Conservation (phyloP, 805 yeast species). For the Zygosaccharomyces rouxii region DNA sequence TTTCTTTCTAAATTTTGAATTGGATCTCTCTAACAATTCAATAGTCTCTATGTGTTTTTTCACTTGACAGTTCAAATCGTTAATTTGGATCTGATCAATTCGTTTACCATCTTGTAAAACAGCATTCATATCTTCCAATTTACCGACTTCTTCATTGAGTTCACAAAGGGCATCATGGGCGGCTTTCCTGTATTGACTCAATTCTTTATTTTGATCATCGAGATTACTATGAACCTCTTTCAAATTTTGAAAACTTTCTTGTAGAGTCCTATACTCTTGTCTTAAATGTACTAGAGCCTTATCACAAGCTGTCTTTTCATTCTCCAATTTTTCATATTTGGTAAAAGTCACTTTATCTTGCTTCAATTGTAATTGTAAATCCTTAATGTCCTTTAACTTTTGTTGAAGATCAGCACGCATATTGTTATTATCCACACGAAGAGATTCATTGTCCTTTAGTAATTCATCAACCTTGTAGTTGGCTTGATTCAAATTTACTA, state of each 20-base stretch:
- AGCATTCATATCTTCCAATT: not conserved
- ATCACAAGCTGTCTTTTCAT: not conserved
- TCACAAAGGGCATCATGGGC: slow-evolving; percentile 1
- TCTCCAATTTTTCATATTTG: not conserved
- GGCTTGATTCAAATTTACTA: not conserved
- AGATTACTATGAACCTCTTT: not conserved
- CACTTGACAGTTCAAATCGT: not conserved
- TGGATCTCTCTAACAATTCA: not conserved
- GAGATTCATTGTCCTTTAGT: not conserved
- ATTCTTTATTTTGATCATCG: not conserved
- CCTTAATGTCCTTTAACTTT: slow-evolving; percentile 1
- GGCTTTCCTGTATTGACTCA: not conserved
- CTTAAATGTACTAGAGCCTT: not conserved
- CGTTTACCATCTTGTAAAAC: not conserved
- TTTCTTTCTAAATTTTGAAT: not conserved
- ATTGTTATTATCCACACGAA: not conserved
- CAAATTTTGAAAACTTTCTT: not conserved
- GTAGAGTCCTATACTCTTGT: not conserved
- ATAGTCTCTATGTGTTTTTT: not conserved
- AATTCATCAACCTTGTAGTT: not conserved
- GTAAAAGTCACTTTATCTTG: not conserved
- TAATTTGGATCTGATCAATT: not conserved
- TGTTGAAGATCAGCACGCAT: not conserved
- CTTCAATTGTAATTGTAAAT: slow-evolving; percentile 1
- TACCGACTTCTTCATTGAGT: slow-evolving; percentile 2